Evolutionary conservation across 2,329 filamentous ascomycete species (phyloP), one percentile per base, ranked within the genome.

Genomic region (Ascocoryne sarcoides): DNA sequence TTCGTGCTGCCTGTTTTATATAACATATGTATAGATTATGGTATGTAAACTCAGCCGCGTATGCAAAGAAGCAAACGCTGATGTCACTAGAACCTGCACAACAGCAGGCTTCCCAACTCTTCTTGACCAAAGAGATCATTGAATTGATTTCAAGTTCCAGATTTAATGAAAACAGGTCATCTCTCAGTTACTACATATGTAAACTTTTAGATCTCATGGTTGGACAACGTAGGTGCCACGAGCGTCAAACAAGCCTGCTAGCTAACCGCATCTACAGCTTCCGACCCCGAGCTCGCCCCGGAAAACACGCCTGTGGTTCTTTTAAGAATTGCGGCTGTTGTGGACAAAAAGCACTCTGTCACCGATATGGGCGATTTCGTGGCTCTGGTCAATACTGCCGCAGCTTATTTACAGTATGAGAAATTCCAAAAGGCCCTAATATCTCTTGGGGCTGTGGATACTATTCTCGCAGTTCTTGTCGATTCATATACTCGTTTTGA

Each of bases 1-100:
- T 74, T 75, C 53, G 65, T 67, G 26, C 68, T 80, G 30, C 73
- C 75, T 0, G 77, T 80, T 5, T 59, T 81, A 3, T 78, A 72
- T 58, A 82, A 82, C 52, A 66, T 79, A 35, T 69, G 75, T 40
- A 68, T 80, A 10, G 77, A 82, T 54, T 80, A 78, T 53, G 73
- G 76, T 79, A 55, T 60, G 66, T 32, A 23, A 15, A n/a, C 9
- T 17, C 33, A 7, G 10, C 14, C 4, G 4, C 17, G 4, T n/a
- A 1, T 3, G 17, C 19, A 15, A 35, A 52, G 60, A 32, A 59
- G 19, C 10, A 35, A 17, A 46, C 36, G n/a, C n/a, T n/a, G n/a
- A n/a, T n/a, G n/a, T 33, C 2, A 14, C 14, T 39, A 80, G 76
- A 57, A 49, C 57, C 58, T 47, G 74, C 75, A 12, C 76, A 81